These are phyloP conservation scores for Exophiala spinifera DNA, from an alignment of 2,329 filamentous ascomycete species.

Conservation along the genomic window DNA sequence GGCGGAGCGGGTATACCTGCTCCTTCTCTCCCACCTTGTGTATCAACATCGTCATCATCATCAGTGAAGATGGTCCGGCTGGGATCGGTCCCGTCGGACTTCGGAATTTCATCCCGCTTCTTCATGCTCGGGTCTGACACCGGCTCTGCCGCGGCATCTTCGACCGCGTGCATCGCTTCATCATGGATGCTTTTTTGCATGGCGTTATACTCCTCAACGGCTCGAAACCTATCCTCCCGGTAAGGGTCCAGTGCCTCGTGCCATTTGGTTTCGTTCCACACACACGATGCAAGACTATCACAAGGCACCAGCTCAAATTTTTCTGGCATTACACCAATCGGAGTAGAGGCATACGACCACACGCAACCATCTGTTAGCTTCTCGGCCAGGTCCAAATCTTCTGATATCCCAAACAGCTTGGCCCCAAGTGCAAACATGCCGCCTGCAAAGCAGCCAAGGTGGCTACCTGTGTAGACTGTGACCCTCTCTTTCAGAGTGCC, in stretches of 20 bases:
- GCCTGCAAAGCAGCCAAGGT: constrained; percentile 59
- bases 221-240: constrained; percentile 23
- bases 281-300: constrained; percentile 41
- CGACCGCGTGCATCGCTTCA: not conserved
- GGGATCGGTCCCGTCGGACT: constrained; percentile 5
- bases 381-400: constrained; percentile 54
- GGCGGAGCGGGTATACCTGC: constrained; percentile 4
- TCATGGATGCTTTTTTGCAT: constrained; percentile 25
- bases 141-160: constrained; percentile 1
- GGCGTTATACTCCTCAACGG: constrained; percentile 25
- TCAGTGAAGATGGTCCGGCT: not conserved
- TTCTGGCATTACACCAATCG: constrained; percentile 62
- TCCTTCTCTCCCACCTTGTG: not conserved
- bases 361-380: constrained; percentile 60
- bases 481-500: constrained; percentile 21
- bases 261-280: constrained; percentile 55
- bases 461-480: constrained; percentile 54
- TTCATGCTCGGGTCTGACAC: constrained; percentile 13
- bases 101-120: constrained; percentile 31
- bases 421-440: constrained; percentile 62
- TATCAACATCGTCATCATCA: not conserved
- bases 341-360: constrained; percentile 59
- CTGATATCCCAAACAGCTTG: constrained; percentile 53
- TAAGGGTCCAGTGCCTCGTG: constrained; percentile 42
- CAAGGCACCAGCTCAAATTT: constrained; percentile 54